phyloP scores from a whole-genome alignment of 331 rosid genomes.

The Saraca asoca region DNA sequence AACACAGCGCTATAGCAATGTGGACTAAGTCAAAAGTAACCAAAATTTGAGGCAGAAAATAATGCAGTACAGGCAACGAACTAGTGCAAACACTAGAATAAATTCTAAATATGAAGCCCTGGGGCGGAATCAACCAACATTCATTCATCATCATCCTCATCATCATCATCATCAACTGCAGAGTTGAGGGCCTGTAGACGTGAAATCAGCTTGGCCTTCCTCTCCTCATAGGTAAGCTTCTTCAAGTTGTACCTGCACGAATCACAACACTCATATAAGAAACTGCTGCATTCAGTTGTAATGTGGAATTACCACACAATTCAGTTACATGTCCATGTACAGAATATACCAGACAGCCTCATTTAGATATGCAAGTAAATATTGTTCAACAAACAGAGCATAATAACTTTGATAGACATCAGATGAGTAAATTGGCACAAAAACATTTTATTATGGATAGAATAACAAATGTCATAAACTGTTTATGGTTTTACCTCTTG shows the following conservation, averaged over 20 bases:
- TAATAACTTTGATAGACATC: no score
- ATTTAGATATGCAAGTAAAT: background rate
- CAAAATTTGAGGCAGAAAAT: no score
- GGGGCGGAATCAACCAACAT: background rate
- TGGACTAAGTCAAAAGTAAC: background rate
- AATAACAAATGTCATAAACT: no score
- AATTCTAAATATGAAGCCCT: background rate
- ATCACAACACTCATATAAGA: constrained; percentile 4
- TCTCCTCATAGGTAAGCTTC: constrained; percentile 81
- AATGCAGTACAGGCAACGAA: background rate
- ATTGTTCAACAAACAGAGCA: no score
- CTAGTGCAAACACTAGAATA: background rate
- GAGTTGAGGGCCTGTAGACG: constrained; percentile 69
- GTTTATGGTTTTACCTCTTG: constrained; percentile 37
- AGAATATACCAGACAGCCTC: background rate
- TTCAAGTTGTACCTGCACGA: constrained; percentile 66
- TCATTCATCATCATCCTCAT: constrained; percentile 61
- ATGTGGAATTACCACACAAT: background rate
- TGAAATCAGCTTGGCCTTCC: constrained; percentile 59
- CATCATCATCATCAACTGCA: constrained; percentile 49
- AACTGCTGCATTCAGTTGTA: background rate
- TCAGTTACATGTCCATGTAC: background rate
- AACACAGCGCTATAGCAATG: no score
- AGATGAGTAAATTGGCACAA: no score
- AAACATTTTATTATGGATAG: no score